A percentile compares a stretch with the other conserved stretches of the same genome.
These are phyloP conservation scores for Stagonosporopsis rhizophila DNA, from an alignment of 2,329 filamentous ascomycete species.

Conservation along the genomic window DNA sequence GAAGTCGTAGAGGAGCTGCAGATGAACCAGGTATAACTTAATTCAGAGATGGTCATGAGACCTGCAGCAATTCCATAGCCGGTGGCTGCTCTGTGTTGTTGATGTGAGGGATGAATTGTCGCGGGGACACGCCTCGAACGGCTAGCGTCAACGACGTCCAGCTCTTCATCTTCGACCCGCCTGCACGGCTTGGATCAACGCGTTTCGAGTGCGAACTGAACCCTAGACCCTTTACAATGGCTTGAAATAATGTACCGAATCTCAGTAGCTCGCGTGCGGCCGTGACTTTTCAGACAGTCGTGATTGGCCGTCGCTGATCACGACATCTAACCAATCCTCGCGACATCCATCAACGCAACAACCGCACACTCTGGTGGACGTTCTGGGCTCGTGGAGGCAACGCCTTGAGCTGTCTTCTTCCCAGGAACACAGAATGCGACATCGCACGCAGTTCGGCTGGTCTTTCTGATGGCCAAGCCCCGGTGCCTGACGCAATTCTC, in stretches of 20 bases:
- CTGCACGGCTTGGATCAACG: background rate
- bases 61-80: background rate
- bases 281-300: background rate
- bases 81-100: background rate
- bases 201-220: background rate
- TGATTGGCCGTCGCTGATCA: slow-evolving; percentile 12
- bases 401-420: background rate
- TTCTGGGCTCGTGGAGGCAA: background rate
- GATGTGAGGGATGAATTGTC: background rate
- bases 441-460: background rate
- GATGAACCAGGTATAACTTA: background rate
- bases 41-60: background rate
- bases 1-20: background rate
- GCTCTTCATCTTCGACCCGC: background rate
- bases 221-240: background rate
- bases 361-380: slow-evolving; percentile 3
- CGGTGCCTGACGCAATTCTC: slow-evolving; percentile 27
- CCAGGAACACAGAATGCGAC: background rate
- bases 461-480: slow-evolving; percentile 18
- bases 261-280: background rate
- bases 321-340: slow-evolving; percentile 13
- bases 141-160: background rate
- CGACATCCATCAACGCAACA: slow-evolving; percentile 5
- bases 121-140: background rate
- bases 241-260: background rate